Conservation (phyloP, 2,329 filamentous ascomycete genomes). For the Zelopaecilomyces penicillatus region DNA sequence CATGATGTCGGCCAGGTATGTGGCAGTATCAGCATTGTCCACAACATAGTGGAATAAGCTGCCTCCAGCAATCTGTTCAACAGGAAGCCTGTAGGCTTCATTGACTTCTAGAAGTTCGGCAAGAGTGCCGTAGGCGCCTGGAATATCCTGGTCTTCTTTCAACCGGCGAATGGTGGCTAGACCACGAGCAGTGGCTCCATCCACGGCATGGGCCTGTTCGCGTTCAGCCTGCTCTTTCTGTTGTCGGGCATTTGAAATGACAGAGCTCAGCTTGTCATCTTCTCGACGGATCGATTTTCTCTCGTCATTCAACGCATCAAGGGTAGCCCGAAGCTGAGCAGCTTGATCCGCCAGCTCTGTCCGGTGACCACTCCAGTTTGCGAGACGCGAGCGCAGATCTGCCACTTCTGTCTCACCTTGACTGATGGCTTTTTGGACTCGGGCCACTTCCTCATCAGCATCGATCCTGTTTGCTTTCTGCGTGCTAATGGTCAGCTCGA, state of each 20-base stretch:
- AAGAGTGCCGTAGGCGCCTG: constrained; percentile 84
- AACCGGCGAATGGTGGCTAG: constrained; percentile 79
- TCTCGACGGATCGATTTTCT: constrained; percentile 82
- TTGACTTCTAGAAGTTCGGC: constrained; percentile 86
- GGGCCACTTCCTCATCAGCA: constrained; percentile 70
- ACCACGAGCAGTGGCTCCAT: constrained; percentile 77
- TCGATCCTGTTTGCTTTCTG: constrained; percentile 81
- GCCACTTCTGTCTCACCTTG: constrained; percentile 66
- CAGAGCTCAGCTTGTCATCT: constrained; percentile 75
- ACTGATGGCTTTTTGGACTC: constrained; percentile 62
- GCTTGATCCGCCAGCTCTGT: constrained; percentile 65
- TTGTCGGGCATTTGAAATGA: constrained; percentile 64
- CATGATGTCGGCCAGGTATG: constrained; percentile 68
- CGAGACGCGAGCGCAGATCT: constrained; percentile 61
- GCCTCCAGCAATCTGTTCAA: constrained; percentile 86
- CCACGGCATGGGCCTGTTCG: constrained; percentile 75
- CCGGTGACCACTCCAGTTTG: constrained; percentile 69
- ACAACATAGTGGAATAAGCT: constrained; percentile 96
- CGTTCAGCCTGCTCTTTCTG: constrained; percentile 73
- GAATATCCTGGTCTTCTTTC: constrained; percentile 68
- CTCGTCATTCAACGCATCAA: constrained; percentile 76
- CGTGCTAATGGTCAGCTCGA: constrained; percentile 65
- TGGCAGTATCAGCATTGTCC: constrained; percentile 82
- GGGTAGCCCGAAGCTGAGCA: constrained; percentile 65
- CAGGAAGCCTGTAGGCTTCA: constrained; percentile 77